Evolutionary conservation across 2,329 filamentous ascomycete species (phyloP).

Genomic region (Didymella lethalis): DNA sequence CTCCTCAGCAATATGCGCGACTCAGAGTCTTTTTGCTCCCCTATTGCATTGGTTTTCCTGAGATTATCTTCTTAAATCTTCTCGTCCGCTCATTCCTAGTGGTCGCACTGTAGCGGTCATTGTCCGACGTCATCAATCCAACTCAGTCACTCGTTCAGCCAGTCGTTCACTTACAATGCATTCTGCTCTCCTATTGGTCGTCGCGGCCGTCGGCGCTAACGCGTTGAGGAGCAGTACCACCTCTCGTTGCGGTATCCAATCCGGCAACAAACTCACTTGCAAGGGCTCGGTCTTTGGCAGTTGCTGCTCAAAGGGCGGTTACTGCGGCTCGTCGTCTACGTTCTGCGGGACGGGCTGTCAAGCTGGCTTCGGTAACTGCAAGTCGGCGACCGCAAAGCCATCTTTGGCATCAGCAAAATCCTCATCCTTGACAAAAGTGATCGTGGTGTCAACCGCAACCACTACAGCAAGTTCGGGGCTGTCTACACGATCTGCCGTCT

Average conservation of each 20-base stretch:
- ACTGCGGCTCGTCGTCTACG: constrained; percentile 47
- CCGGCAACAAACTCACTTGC: constrained; percentile 46
- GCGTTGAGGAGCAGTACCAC: constrained; percentile 7
- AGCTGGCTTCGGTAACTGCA: constrained; percentile 44
- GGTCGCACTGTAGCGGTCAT: constrained; percentile 2
- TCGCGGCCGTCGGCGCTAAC: constrained; percentile 16
- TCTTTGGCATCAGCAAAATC: constrained; percentile 4
- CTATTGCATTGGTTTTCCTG: constrained; percentile 10
- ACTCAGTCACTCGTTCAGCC: constrained; percentile 17
- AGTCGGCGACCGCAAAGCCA: constrained; percentile 1
- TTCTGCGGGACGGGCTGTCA: constrained; percentile 48
- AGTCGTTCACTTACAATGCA: constrained; percentile 9
- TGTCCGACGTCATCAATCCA: neutral
- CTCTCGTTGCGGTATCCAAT: constrained; percentile 16
- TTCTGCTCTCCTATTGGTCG: constrained; percentile 16
- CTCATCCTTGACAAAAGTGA: constrained; percentile 4
- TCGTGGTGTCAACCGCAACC: constrained; percentile 2
- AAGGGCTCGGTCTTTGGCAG: constrained; percentile 53
- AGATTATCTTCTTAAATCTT: constrained; percentile 3
- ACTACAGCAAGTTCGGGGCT: neutral
- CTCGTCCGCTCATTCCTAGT: constrained; percentile 9
- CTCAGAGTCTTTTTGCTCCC: constrained; percentile 6
- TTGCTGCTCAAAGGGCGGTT: constrained; percentile 57
- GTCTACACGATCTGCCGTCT: constrained; percentile 4
- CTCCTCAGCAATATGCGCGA: constrained; percentile 6